Percentiles rank a stretch among this genome's conserved stretches.
These are phyloP conservation scores for Beta corolliflora DNA, from an alignment of 179 eudicot genomes.

Conservation along the genomic window DNA sequence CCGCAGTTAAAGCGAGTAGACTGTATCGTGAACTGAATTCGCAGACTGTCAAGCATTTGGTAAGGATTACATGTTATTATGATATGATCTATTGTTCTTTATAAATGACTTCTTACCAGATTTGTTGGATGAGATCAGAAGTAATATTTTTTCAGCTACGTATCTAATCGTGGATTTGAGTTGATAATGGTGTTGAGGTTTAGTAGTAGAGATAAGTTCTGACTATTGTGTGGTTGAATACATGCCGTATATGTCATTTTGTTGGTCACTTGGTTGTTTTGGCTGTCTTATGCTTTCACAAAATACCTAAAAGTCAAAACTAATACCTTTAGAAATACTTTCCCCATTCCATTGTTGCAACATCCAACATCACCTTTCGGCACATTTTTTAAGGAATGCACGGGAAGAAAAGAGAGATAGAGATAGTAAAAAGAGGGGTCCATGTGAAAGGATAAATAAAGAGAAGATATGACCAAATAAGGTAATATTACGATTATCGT, in stretches of 20 bases:
- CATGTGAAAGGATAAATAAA: no score
- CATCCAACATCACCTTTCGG: no score
- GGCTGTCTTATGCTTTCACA: neutral
- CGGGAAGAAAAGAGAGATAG: no score
- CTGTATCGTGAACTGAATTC: conserved; percentile 77
- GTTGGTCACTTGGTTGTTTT: neutral
- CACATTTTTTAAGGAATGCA: no score
- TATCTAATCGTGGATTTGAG: neutral
- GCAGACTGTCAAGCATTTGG: conserved; percentile 88
- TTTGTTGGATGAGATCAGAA: neutral
- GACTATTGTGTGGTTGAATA: neutral
- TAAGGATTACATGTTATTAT: conserved; percentile 33
- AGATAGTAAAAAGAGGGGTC: no score
- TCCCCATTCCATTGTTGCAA: no score
- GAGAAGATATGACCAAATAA: no score
- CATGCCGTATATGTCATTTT: neutral
- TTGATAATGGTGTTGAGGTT: neutral
- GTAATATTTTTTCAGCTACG: neutral
- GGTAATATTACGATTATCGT: no score
- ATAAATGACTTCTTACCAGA: neutral
- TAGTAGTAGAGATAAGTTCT: neutral
- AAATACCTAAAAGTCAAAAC: neutral
- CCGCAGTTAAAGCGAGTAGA: conserved; percentile 89
- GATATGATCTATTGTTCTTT: conserved; percentile 1
- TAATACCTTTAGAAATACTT: neutral